A percentile compares a stretch with the other conserved stretches of the same genome.
Evolutionary conservation across 1,139 yeast genomes (phyloP).

Genomic region (Suhomyces bribrorum): DNA sequence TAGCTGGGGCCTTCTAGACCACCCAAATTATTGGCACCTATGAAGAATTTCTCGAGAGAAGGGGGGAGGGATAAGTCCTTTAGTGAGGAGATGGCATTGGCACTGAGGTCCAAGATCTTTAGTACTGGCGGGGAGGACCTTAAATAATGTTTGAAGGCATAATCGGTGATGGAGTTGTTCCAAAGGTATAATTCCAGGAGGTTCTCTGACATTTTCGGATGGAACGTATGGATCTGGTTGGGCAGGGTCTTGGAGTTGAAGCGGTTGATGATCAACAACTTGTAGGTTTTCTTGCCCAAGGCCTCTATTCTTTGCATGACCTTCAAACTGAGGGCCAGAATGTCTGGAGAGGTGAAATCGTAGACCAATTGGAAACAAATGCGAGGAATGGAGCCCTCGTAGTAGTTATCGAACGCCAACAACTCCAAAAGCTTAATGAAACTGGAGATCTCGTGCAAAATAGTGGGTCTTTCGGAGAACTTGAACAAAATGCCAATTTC

Average conservation of each 20-base stretch:
- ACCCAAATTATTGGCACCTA: slow-evolving; percentile 23
- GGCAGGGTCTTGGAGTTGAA: slow-evolving; percentile 8
- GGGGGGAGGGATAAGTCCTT: slow-evolving; percentile 17
- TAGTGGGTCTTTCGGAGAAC: slow-evolving; percentile 1
- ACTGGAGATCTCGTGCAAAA: slow-evolving; percentile 8
- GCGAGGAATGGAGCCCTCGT: slow-evolving; percentile 15
- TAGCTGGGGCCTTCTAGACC: slow-evolving; percentile 21
- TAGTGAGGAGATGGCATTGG: slow-evolving; percentile 21
- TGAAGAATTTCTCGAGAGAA: slow-evolving; percentile 15
- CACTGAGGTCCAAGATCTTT: slow-evolving; percentile 21
- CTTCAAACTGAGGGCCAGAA: slow-evolving; percentile 10
- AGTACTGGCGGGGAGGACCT: slow-evolving; percentile 12
- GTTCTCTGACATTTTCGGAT: slow-evolving; percentile 17
- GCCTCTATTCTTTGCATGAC: slow-evolving; percentile 19
- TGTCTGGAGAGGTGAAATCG: slow-evolving; percentile 11
- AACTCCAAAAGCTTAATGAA: slow-evolving; percentile 21
- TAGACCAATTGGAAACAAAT: slow-evolving; percentile 20
- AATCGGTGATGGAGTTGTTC: slow-evolving; percentile 21
- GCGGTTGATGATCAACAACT: slow-evolving; percentile 19
- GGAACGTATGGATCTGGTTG: slow-evolving; percentile 4
- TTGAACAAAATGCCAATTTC: slow-evolving; percentile 18
- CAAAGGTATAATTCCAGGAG: slow-evolving; percentile 21
- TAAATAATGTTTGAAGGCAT: slow-evolving; percentile 10
- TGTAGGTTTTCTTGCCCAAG: slow-evolving; percentile 17
- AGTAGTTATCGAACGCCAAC: slow-evolving; percentile 21